Evolutionary conservation across 768 basidiomycete genomes (phyloP).

Genomic region (Mycena maculata): DNA sequence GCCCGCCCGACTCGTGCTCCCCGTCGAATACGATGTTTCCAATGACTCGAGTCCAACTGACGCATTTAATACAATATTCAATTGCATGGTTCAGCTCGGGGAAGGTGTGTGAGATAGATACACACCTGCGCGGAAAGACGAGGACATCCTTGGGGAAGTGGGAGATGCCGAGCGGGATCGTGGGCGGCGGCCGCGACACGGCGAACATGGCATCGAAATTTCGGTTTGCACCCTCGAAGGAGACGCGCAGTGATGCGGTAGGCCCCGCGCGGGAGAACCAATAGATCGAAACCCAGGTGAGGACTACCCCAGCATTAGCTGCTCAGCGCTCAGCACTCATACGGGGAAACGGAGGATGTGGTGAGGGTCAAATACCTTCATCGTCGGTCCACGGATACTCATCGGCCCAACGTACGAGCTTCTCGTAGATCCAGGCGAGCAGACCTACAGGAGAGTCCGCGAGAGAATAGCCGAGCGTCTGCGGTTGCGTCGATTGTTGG

Average conservation of each 20-base stretch:
- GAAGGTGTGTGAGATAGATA: too few species aligned
- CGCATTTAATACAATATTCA: not conserved
- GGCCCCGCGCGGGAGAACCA: slow-evolving; percentile 19
- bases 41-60: not conserved
- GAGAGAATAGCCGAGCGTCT: slow-evolving; percentile 8
- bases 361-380: slow-evolving; percentile 7
- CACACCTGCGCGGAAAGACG: not conserved
- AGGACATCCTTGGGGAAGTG: not conserved
- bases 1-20: slow-evolving; percentile 11
- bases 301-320: not conserved
- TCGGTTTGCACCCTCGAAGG: slow-evolving; percentile 2
- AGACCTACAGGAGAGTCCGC: slow-evolving; percentile 14
- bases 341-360: not conserved
- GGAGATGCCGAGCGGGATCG: slow-evolving; percentile 6
- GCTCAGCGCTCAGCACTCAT: too few species aligned
- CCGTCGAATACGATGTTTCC: slow-evolving; percentile 11
- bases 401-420: slow-evolving; percentile 11
- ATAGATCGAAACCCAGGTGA: slow-evolving; percentile 22
- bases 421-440: slow-evolving; percentile 22
- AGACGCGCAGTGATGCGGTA: not conserved
- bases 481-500: slow-evolving; percentile 6
- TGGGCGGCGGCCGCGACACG: not conserved
- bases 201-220: not conserved
- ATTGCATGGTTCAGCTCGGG: too few species aligned
- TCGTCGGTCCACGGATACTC: slow-evolving; percentile 17